Evolutionary conservation across 2,329 filamentous ascomycete genomes (phyloP).

Genomic region (Cladobotryum mycophilum): DNA sequence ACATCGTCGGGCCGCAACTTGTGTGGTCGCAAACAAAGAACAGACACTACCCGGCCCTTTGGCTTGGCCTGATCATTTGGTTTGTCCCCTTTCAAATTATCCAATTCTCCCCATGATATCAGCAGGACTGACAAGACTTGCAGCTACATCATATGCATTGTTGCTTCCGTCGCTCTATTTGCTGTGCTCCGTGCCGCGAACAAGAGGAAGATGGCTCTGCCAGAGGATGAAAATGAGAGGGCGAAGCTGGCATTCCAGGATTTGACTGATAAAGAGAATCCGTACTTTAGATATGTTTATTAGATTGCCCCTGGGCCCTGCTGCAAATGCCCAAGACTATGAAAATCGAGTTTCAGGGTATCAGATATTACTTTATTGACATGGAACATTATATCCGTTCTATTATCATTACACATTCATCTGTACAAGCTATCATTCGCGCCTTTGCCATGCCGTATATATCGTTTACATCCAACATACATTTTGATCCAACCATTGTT

Average conservation of each 20-base stretch:
- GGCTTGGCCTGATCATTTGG: slow-evolving; percentile 61
- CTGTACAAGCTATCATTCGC: too few relatives aligned
- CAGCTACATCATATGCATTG: slow-evolving; percentile 63
- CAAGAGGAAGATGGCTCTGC: slow-evolving; percentile 38
- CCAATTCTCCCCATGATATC: neutral
- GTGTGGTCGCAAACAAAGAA: slow-evolving; percentile 59
- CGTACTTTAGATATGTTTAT: slow-evolving; percentile 55
- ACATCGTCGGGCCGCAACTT: slow-evolving; percentile 69
- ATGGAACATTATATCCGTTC: too few relatives aligned
- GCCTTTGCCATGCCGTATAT: too few relatives aligned
- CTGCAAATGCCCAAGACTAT: neutral
- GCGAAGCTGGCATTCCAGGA: slow-evolving; percentile 62
- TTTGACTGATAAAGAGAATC: slow-evolving; percentile 62
- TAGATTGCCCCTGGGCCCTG: slow-evolving; percentile 4
- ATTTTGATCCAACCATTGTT: neutral
- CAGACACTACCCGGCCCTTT: slow-evolving; percentile 64
- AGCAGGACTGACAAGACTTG: slow-evolving; percentile 2
- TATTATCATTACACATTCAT: too few relatives aligned
- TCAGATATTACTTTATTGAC: too few relatives aligned
- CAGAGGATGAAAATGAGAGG: slow-evolving; percentile 52
- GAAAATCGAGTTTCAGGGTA: too few relatives aligned
- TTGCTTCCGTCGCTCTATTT: slow-evolving; percentile 50
- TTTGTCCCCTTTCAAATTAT: slow-evolving; percentile 22
- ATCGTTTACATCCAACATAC: too few relatives aligned
- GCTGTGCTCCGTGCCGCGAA: slow-evolving; percentile 56